phyloP scores from a whole-genome alignment of 2,329 filamentous ascomycete species.

The Nannizziopsis arthrosporioides region DNA sequence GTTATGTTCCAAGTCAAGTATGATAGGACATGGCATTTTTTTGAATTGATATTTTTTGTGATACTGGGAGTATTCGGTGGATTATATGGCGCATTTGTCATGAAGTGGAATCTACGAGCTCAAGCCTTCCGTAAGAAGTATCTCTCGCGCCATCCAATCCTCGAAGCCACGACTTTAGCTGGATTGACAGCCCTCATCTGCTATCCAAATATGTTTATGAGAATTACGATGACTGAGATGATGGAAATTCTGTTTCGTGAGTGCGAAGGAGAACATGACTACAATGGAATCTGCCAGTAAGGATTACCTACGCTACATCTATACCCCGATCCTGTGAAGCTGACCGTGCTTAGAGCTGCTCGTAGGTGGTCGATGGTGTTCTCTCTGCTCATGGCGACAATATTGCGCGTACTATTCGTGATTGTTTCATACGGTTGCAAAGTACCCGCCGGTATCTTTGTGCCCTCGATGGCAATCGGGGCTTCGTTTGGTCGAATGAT shows the following conservation, averaged over 20 bases:
- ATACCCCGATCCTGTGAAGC: not conserved
- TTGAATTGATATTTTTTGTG: slow-evolving; percentile 86
- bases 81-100: slow-evolving; percentile 89
- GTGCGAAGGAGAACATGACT: slow-evolving; percentile 79
- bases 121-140: slow-evolving; percentile 94
- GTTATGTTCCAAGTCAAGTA: slow-evolving; percentile 99
- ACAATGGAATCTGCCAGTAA: slow-evolving; percentile 76
- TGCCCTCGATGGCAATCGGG: slow-evolving; percentile 94
- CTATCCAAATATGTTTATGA: slow-evolving; percentile 87
- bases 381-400: slow-evolving; percentile 65
- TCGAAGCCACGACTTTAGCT: slow-evolving; percentile 76
- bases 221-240: slow-evolving; percentile 98
- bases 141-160: slow-evolving; percentile 66
- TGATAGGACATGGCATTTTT: slow-evolving; percentile 94
- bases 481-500: slow-evolving; percentile 87
- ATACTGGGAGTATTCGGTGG: slow-evolving; percentile 87
- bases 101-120: slow-evolving; percentile 88
- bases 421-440: slow-evolving; percentile 97
- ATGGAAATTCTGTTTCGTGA: slow-evolving; percentile 97
- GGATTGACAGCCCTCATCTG: slow-evolving; percentile 80
- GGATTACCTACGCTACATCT: slow-evolving; percentile 16
- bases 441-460: slow-evolving; percentile 93
- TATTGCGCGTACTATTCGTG: slow-evolving; percentile 70
- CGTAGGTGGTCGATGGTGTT: slow-evolving; percentile 67
- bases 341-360: slow-evolving; percentile 36